A percentile compares a stretch with the other conserved stretches of the same genome.
Conservation (phyloP, 345 rosid genomes). For the Brassica cretica region DNA sequence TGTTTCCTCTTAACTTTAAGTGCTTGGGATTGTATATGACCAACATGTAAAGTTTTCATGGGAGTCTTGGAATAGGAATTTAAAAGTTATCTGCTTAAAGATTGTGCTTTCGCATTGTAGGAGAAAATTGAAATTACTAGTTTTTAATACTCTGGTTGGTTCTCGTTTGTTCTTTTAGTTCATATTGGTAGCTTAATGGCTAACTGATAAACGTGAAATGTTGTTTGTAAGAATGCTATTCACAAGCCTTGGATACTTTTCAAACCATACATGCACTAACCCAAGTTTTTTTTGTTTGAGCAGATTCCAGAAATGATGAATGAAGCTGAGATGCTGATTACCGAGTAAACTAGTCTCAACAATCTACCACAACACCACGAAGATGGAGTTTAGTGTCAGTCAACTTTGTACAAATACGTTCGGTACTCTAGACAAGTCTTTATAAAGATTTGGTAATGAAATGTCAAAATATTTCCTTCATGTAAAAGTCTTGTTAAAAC, state of each 20-base stretch:
- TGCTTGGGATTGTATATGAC: background rate
- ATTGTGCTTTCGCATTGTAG: background rate
- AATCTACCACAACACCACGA: background rate
- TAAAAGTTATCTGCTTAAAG: background rate
- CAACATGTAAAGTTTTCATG: background rate
- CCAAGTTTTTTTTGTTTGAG: constrained; percentile 3
- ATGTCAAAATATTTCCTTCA: constrained; percentile 1
- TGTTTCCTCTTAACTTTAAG: constrained; percentile 4
- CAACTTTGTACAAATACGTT: constrained; percentile 33
- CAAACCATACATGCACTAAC: constrained; percentile 6
- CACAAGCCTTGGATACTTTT: background rate
- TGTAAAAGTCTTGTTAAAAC: constrained; percentile 29
- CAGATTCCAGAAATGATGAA: constrained; percentile 27
- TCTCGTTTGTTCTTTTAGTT: background rate
- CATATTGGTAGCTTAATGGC: background rate
- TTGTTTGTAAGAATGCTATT: background rate
- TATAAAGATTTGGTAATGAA: constrained; percentile 9
- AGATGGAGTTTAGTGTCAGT: constrained; percentile 1
- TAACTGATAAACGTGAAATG: background rate
- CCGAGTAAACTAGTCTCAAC: constrained; percentile 26
- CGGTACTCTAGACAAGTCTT: constrained; percentile 1
- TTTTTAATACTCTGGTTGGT: background rate
- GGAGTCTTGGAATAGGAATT: background rate
- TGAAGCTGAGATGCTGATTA: constrained; percentile 37
- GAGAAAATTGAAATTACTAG: background rate